Conservation (phyloP, 2,329 filamentous ascomycete genomes). For the Penicillium sp. region DNA sequence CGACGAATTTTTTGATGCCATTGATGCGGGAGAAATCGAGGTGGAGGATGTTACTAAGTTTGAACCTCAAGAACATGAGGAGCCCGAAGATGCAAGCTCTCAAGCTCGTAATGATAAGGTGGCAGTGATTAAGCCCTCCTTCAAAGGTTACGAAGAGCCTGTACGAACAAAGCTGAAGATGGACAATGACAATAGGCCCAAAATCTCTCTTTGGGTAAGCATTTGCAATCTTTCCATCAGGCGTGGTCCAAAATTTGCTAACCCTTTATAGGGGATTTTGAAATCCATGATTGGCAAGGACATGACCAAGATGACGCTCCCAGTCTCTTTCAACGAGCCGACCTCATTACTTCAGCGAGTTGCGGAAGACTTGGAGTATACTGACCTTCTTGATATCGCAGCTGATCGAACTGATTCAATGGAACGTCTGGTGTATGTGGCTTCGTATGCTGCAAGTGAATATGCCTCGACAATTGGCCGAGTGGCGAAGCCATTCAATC, state of each 20-base stretch:
- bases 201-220: constrained; percentile 91
- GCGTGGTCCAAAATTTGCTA: constrained; percentile 1
- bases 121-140: constrained; percentile 71
- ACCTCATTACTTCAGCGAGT: constrained; percentile 93
- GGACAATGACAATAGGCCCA: constrained; percentile 88
- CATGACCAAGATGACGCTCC: constrained; percentile 99
- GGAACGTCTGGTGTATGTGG: constrained; percentile 90
- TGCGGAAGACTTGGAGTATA: constrained; percentile 97
- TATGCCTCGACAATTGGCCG: constrained; percentile 96
- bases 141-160: constrained; percentile 88
- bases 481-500: constrained; percentile 97
- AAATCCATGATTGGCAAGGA: constrained; percentile 99
- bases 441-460: constrained; percentile 91
- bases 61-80: constrained; percentile 46
- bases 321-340: constrained; percentile 97
- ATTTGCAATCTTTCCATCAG: not conserved
- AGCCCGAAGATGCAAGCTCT: constrained; percentile 38
- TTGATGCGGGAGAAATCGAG: constrained; percentile 88
- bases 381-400: constrained; percentile 83
- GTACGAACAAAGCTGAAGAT: constrained; percentile 76
- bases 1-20: constrained; percentile 95
- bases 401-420: constrained; percentile 82
- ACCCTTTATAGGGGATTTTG: constrained; percentile 68
- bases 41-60: constrained; percentile 59
- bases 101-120: constrained; percentile 50